Percentiles rank a stretch among this genome's conserved stretches.
Evolutionary conservation across 2,329 filamentous ascomycete species (phyloP).

Genomic region (Epichloe typhina): DNA sequence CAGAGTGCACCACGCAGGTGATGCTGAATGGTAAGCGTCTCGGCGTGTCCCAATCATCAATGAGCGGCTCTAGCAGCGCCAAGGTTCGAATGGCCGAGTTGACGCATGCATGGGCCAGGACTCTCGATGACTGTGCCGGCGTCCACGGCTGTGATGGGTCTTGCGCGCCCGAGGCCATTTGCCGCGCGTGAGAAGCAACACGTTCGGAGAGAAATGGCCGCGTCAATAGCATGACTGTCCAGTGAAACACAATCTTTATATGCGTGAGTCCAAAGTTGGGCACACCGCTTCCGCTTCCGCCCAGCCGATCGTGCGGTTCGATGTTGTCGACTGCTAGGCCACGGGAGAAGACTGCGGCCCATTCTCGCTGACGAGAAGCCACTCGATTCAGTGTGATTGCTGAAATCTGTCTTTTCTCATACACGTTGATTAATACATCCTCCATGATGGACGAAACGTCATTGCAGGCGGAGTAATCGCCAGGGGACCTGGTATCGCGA

Average conservation of each 20-base stretch:
- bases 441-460: slow-evolving; percentile 16
- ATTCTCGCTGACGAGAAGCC: slow-evolving; percentile 15
- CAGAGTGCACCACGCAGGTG: slow-evolving; percentile 28
- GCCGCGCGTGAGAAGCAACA: slow-evolving; percentile 10
- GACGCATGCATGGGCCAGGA: slow-evolving; percentile 16
- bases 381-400: slow-evolving; percentile 12
- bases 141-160: background rate
- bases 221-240: slow-evolving; percentile 21
- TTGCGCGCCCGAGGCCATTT: background rate
- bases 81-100: slow-evolving; percentile 19
- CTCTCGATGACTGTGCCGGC: slow-evolving; percentile 1
- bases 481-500: slow-evolving; percentile 3
- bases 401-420: slow-evolving; percentile 13
- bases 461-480: slow-evolving; percentile 12
- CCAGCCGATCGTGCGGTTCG: background rate
- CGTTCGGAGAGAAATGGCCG: slow-evolving; percentile 18
- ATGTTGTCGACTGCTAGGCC: slow-evolving; percentile 11
- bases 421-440: slow-evolving; percentile 17
- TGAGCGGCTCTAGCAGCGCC: slow-evolving; percentile 23
- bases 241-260: slow-evolving; percentile 20
- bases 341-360: slow-evolving; percentile 13
- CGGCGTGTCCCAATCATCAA: slow-evolving; percentile 18
- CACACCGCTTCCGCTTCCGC: background rate
- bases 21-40: slow-evolving; percentile 27
- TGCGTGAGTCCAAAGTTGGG: slow-evolving; percentile 8